Evolutionary conservation across 768 basidiomycete genomes (phyloP).

Genomic region (Zangia roseola): DNA sequence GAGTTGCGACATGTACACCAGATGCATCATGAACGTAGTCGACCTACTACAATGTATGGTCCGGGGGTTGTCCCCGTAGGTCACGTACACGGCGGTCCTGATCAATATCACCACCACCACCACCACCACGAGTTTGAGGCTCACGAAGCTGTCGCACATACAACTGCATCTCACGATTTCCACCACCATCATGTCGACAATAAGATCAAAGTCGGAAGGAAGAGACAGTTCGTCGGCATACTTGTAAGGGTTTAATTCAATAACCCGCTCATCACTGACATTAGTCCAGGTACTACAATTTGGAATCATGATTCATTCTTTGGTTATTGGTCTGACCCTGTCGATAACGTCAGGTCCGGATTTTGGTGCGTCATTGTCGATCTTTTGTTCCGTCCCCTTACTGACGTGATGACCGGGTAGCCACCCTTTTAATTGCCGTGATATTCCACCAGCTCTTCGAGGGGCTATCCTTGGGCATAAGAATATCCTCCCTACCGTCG

Average conservation of each 20-base stretch:
- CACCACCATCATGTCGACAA: background rate
- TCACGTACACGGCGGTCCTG: constrained; percentile 1
- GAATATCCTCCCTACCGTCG: constrained; percentile 67
- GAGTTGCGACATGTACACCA: constrained; percentile 28
- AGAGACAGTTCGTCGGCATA: constrained; percentile 71
- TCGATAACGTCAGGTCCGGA: constrained; percentile 67
- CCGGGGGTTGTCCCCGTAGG: constrained; percentile 9
- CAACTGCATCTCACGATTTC: background rate
- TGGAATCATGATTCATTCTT: constrained; percentile 82
- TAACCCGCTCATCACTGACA: background rate
- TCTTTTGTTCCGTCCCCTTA: background rate
- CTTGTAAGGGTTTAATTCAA: constrained; percentile 41
- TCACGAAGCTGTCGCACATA: background rate
- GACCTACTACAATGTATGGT: constrained; percentile 23
- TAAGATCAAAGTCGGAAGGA: constrained; percentile 43
- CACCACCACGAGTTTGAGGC: constrained; percentile 13
- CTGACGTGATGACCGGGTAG: constrained; percentile 33
- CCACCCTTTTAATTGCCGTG: constrained; percentile 71
- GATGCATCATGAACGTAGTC: constrained; percentile 29
- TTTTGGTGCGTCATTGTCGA: constrained; percentile 52
- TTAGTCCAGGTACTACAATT: constrained; percentile 66
- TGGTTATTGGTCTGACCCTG: constrained; percentile 78
- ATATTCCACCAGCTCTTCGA: constrained; percentile 85
- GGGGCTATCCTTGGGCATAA: constrained; percentile 78
- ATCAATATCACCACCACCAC: background rate